These are phyloP conservation scores for Cladophialophora bantiana DNA, from an alignment of 2,329 filamentous ascomycete genomes.

Conservation along the genomic window DNA sequence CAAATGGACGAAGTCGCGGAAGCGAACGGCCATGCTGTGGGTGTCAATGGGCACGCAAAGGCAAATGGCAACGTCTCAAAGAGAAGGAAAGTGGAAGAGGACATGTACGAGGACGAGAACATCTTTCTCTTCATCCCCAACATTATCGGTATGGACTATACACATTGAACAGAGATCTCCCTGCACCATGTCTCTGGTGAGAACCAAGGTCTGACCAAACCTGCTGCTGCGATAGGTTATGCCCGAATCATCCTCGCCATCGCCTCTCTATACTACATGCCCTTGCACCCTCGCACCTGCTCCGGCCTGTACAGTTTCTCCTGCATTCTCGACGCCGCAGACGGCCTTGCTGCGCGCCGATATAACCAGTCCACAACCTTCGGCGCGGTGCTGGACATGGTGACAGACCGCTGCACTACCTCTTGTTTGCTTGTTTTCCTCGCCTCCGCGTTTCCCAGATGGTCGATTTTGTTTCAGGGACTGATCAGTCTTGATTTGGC, in stretches of 20 bases:
- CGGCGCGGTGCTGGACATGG: conserved; percentile 97
- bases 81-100: conserved; percentile 42
- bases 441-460: conserved; percentile 90
- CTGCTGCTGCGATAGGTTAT: conserved; percentile 66
- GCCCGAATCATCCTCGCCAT: conserved; percentile 79
- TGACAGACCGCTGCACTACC: conserved; percentile 96
- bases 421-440: conserved; percentile 94
- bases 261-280: conserved; percentile 98
- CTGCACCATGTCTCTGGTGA: not conserved
- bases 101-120: conserved; percentile 65
- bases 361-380: conserved; percentile 94
- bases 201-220: conserved; percentile 1
- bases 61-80: conserved; percentile 41
- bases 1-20: conserved; percentile 19
- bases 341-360: conserved; percentile 87
- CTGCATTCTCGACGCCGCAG: conserved; percentile 92
- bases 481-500: conserved; percentile 91
- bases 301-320: conserved; percentile 81
- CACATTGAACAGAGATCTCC: not conserved
- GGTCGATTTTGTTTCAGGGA: conserved; percentile 91
- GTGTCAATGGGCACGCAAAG: conserved; percentile 45
- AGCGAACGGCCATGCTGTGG: conserved; percentile 24
- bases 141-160: conserved; percentile 70
- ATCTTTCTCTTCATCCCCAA: conserved; percentile 85
- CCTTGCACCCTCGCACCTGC: conserved; percentile 68